Evolutionary conservation across 331 rosid genomes (phyloP), one percentile per base, ranked within the genome.

Genomic region (Pyracantha coccinea): DNA sequence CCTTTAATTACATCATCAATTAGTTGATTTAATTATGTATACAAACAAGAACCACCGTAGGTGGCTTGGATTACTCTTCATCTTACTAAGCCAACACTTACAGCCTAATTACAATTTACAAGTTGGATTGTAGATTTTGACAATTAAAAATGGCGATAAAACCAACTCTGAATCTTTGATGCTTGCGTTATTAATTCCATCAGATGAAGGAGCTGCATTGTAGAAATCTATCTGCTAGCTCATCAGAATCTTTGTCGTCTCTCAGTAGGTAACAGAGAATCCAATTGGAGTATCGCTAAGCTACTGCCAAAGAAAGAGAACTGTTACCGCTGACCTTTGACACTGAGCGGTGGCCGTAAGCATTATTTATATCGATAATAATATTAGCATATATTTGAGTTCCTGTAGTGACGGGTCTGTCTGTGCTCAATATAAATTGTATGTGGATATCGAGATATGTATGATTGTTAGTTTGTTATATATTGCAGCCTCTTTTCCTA

Each of bases 81-180:
- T 74, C 79, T 68, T 73, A 57, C 23, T 61, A 68, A 29, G 74
- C 75, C 52, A 25, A 19, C 44, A 35, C 44, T 35, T 12, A 35
- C 44, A 29, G 24, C 73, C 54, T 50, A 25, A 32, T 33, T 45
- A 45, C 16, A 45, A 0, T 45, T 45, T 52, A 38, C 62, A 38
- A 70, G 74, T 53, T 74, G 72, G 73, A 54, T 23, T 50, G 24
- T 41, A 14, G 15, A 14, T 15, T 57, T 4, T 28, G 77, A 54
- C 73, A 57, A 16, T 5, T 35, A 15, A n/a, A 29, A 20, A 15
- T 41, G 85, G 68, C 55, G 81, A 61, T 33, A 21, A 28, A 67
- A 62, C 41, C 73, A 72, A 55, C 0, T 29, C 33, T 35, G 12
- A 35, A 35, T 35, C 44, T 35, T 35, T 44, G 75, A 61, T 73